Conservation (phyloP, 2,329 filamentous ascomycete species). For the Venturiaceae sp. region DNA sequence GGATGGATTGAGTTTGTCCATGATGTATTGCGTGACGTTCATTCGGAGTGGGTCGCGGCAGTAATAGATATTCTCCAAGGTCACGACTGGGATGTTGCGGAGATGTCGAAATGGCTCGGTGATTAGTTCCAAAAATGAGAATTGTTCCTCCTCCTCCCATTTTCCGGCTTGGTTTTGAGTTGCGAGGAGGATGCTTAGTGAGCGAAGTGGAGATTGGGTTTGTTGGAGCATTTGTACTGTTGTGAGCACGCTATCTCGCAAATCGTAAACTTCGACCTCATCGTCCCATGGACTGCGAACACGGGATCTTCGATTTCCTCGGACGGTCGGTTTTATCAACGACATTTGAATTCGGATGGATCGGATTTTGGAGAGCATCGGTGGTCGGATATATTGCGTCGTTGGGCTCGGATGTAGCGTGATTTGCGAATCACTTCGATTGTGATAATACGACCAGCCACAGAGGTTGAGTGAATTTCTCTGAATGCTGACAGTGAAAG, state of each 20-base stretch:
- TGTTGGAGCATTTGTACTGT: background rate
- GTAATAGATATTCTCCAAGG: conserved; percentile 3
- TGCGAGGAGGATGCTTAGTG: conserved; percentile 2
- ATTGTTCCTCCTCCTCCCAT: conserved; percentile 1
- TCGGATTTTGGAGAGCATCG: conserved; percentile 2
- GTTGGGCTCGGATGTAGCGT: background rate
- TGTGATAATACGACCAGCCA: background rate
- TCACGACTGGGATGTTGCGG: background rate
- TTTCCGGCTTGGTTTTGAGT: background rate
- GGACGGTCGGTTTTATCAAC: background rate
- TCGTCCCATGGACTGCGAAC: background rate
- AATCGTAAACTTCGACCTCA: background rate
- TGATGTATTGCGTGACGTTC: conserved; percentile 1
- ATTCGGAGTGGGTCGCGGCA: background rate
- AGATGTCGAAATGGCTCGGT: conserved; percentile 1
- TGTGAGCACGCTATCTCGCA: background rate
- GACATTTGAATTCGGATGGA: conserved; percentile 5
- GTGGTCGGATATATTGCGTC: background rate
- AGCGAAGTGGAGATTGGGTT: background rate
- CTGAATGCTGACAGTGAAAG: conserved; percentile 2
- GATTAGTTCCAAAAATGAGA: background rate
- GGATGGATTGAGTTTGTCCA: conserved; percentile 1
- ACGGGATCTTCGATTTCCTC: background rate
- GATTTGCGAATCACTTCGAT: background rate
- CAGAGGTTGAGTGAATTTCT: background rate